phyloP scores from a whole-genome alignment of 129 eudicot species.

The Chrysanthemum makinoi region DNA sequence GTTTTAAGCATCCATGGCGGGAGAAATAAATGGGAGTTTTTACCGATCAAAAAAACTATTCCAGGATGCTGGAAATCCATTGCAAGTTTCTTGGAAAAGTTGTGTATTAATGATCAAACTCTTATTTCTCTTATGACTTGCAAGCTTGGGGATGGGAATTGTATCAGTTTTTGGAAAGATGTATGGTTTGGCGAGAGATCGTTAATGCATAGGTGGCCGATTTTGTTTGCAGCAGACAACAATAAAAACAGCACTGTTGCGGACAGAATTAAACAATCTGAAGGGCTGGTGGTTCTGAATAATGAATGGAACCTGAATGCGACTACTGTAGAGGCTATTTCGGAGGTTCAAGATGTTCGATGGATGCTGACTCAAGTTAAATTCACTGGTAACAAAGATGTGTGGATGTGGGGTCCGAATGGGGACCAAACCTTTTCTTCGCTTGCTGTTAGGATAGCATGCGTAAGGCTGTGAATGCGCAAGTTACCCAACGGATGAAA shows the following conservation, averaged over 20 bases:
- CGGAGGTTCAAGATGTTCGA: not conserved
- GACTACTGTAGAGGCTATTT: not conserved
- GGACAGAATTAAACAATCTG: not conserved
- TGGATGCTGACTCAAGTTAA: not conserved
- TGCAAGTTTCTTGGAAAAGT: not conserved
- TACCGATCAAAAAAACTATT: not conserved
- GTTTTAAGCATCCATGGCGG: not conserved
- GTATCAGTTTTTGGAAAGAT: not conserved
- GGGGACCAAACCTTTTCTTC: not conserved
- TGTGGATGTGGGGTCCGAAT: not conserved
- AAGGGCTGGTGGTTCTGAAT: not conserved
- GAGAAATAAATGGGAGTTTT: not conserved
- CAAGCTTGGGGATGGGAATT: not conserved
- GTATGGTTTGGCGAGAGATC: not conserved
- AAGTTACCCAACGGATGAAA: not conserved
- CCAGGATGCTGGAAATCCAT: constrained; percentile 1
- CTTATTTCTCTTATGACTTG: not conserved
- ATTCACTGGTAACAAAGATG: not conserved
- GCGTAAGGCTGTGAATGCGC: not conserved
- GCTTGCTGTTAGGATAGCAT: not conserved
- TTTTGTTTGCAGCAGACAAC: not conserved
- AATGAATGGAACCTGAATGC: not conserved
- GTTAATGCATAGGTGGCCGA: not conserved
- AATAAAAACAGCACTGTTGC: not conserved
- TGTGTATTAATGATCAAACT: not conserved